These are phyloP conservation scores for Debaryomyces subglobosus DNA, from an alignment of 1,139 yeast species.

Conservation along the genomic window DNA sequence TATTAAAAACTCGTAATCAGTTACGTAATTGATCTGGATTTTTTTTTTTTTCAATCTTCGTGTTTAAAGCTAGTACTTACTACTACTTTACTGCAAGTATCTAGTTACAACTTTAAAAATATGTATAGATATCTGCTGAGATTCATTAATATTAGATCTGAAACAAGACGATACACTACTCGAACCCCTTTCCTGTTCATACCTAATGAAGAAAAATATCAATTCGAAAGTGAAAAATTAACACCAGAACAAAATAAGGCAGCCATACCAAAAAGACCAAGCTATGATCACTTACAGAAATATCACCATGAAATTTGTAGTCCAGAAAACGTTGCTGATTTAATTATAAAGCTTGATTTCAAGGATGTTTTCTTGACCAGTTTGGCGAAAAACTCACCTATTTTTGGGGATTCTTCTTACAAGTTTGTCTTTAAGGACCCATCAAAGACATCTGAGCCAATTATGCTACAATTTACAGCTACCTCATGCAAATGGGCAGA, in stretches of 20 bases:
- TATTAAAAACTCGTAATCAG: neutral
- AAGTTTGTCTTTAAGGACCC: slow-evolving; percentile 25
- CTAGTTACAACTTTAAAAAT: neutral
- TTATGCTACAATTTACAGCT: slow-evolving; percentile 31
- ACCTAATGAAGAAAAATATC: slow-evolving; percentile 34
- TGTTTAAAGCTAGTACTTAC: neutral
- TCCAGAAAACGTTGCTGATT: slow-evolving; percentile 41
- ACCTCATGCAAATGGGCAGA: slow-evolving; percentile 36
- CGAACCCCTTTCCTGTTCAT: slow-evolving; percentile 27
- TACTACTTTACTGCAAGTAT: neutral
- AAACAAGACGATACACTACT: neutral
- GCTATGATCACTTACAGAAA: slow-evolving; percentile 18
- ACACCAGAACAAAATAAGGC: slow-evolving; percentile 34
- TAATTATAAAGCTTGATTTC: slow-evolving; percentile 28
- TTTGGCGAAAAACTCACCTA: slow-evolving; percentile 31
- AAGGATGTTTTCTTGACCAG: slow-evolving; percentile 36
- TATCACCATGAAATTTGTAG: slow-evolving; percentile 34
- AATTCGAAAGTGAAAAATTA: slow-evolving; percentile 37
- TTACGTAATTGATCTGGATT: neutral
- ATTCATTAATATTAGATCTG: neutral
- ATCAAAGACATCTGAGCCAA: slow-evolving; percentile 15
- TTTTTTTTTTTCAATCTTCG: neutral
- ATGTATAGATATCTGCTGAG: neutral
- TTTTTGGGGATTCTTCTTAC: slow-evolving; percentile 31
- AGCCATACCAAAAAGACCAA: slow-evolving; percentile 39